Evolutionary conservation across 169 alveolate species (phyloP).

Genomic region (Plasmodium chabaudi): DNA sequence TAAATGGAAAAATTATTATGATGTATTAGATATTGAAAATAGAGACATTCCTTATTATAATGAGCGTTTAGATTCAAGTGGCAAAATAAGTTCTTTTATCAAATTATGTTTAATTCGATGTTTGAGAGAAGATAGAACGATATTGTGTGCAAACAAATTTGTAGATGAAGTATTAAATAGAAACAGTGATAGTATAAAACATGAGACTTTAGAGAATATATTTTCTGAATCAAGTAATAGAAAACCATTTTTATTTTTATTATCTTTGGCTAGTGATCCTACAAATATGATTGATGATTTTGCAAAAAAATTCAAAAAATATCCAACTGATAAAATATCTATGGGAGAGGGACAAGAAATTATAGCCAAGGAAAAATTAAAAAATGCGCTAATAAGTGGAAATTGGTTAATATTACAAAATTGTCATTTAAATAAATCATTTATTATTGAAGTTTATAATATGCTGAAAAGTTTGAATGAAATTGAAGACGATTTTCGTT

Average conservation of each 20-base stretch:
- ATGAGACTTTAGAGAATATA: constrained; percentile 92
- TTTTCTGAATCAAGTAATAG: constrained; percentile 90
- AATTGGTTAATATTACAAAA: constrained; percentile 96
- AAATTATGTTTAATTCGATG: constrained; percentile 93
- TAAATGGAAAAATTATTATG: constrained; percentile 92
- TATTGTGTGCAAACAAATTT: constrained; percentile 92
- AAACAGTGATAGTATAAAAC: constrained; percentile 92
- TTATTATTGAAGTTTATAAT: constrained; percentile 93
- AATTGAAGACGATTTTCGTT: constrained; percentile 93
- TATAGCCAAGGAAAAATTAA: constrained; percentile 91
- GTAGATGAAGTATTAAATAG: constrained; percentile 90
- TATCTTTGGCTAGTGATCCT: constrained; percentile 96
- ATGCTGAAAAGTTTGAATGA: constrained; percentile 87
- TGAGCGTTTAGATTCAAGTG: constrained; percentile 90
- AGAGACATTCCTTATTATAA: constrained; percentile 93
- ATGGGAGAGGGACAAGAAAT: constrained; percentile 98
- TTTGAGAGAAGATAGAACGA: constrained; percentile 95
- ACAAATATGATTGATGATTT: constrained; percentile 94
- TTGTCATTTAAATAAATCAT: constrained; percentile 94
- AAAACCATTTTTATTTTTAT: constrained; percentile 92
- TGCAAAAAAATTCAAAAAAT: constrained; percentile 94
- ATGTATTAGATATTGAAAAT: constrained; percentile 94
- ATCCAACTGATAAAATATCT: constrained; percentile 93
- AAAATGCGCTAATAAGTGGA: constrained; percentile 93
- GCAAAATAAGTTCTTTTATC: constrained; percentile 92